A percentile compares a stretch with the other conserved stretches of the same genome.
Conservation (phyloP, 2,329 filamentous ascomycete species). For the Davidsoniella eucalypti region DNA sequence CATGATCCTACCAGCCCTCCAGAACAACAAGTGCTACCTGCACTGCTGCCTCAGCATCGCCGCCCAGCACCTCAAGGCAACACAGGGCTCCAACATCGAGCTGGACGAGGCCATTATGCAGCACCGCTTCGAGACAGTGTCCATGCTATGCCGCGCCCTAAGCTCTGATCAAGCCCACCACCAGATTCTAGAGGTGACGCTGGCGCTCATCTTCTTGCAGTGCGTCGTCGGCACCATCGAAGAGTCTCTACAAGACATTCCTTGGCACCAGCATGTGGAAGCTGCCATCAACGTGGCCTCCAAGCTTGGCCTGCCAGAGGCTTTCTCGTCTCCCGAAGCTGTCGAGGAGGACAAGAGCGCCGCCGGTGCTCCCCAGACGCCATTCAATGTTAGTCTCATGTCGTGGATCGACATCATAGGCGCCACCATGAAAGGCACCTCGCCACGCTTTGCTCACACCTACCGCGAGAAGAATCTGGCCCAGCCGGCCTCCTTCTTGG, state of each 20-base stretch:
- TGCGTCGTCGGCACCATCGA: conserved; percentile 77
- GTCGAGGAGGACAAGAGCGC: neutral
- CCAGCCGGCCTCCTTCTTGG: conserved; percentile 40
- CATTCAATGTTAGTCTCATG: conserved; percentile 90
- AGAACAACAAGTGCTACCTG: conserved; percentile 82
- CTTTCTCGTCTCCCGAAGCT: neutral
- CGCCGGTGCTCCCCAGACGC: conserved; percentile 33
- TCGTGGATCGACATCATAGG: conserved; percentile 97
- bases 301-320: conserved; percentile 51
- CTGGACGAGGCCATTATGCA: conserved; percentile 84
- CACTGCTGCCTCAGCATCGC: conserved; percentile 92
- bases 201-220: conserved; percentile 94
- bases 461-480: conserved; percentile 89
- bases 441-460: conserved; percentile 81
- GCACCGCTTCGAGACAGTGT: conserved; percentile 77
- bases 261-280: conserved; percentile 95
- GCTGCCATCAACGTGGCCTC: conserved; percentile 72
- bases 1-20: conserved; percentile 71
- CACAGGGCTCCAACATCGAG: conserved; percentile 46
- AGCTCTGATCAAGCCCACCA: conserved; percentile 66
- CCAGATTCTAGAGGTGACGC: conserved; percentile 77
- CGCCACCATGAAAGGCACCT: conserved; percentile 74
- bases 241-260: conserved; percentile 74
- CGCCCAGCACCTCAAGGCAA: conserved; percentile 79
- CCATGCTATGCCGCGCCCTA: conserved; percentile 68